Conservation (phyloP, 768 basidiomycete genomes). For the Tulasnella sp. region DNA sequence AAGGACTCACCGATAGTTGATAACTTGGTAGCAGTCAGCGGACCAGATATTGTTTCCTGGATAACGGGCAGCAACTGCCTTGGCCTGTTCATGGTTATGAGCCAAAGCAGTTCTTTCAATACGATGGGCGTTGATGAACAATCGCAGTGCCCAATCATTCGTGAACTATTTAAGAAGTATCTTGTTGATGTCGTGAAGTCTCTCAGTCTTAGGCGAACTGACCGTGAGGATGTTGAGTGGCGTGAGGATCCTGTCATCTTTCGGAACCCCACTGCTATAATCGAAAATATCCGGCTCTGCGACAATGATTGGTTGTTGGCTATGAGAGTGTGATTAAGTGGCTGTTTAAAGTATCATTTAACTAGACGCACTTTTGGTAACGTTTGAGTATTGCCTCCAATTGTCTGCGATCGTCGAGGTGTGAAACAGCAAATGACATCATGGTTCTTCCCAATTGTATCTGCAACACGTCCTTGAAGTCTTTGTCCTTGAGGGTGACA, state of each 20-base stretch:
- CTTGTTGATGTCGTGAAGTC: no score
- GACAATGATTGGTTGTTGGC: slow-evolving; percentile 46
- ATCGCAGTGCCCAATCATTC: slow-evolving; percentile 59
- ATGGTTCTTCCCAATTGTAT: slow-evolving; percentile 45
- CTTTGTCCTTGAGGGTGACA: slow-evolving; percentile 58
- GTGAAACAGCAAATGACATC: slow-evolving; percentile 61
- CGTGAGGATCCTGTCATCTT: slow-evolving; percentile 41
- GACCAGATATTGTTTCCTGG: slow-evolving; percentile 47
- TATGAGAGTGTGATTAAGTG: slow-evolving; percentile 21
- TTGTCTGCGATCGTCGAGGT: slow-evolving; percentile 44
- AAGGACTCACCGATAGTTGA: slow-evolving; percentile 49
- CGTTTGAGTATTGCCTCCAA: slow-evolving; percentile 39
- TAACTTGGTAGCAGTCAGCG: slow-evolving; percentile 47
- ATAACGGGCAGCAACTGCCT: slow-evolving; percentile 35
- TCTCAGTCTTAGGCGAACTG: no score
- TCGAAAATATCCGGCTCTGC: slow-evolving; percentile 70
- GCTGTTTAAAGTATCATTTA: neutral
- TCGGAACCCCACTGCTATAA: slow-evolving; percentile 59
- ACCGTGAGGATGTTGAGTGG: slow-evolving; percentile 75
- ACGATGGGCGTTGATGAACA: slow-evolving; percentile 58
- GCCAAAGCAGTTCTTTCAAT: slow-evolving; percentile 69
- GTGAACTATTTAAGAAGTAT: slow-evolving; percentile 41
- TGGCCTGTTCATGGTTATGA: slow-evolving; percentile 46
- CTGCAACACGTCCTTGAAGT: slow-evolving; percentile 57
- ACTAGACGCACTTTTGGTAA: slow-evolving; percentile 2